Base-by-base conservation (phyloP, 2,329 filamentous ascomycete genomes). In the Paraconiothyrium brasiliense region DNA sequence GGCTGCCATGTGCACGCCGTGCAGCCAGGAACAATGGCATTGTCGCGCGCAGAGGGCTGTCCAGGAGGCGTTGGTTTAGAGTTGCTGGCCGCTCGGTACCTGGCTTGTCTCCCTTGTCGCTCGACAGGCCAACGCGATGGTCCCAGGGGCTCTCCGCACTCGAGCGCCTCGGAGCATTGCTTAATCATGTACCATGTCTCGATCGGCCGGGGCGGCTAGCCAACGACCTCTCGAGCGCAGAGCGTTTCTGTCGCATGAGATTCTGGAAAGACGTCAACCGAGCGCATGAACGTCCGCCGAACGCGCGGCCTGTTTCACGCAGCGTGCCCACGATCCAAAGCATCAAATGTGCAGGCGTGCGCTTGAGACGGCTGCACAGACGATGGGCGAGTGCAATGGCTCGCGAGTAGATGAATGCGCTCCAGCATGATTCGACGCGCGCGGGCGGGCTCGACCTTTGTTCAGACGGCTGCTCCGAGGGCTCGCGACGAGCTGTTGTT, bases 81-180 rank as follows among this genome's bases (percentile, higher is more conserved):
- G 75, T 77, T 76, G 62, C 63, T 68, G 57, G 64, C 71, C 51
- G 67, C 65, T 74, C 73, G 73, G 72, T 76, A 72, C 73, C 73
- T 76, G 72, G 70, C 60, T 67, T 70, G 66, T 76, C 67, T 70
- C 74, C 75, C 75, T 75, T 69, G 74, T 76, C 72, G 65, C 64
- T 67, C 71, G 70, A 67, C 67, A 72, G 71, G 71, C 69, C 71
- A 73, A 70, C 70, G 57, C 61, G 66, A 69, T 74, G 74, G 67
- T 71, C 64, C 70, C 74, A 75, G 74, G 75, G 74, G 67, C 70
- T 76, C 76, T 78, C 76, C 76, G 69, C 75, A 76, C 62, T 69
- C 70, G 68, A 66, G 73, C 73, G 72, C 69, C 67, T 74, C 73
- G 73, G 75, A 76, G 74, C 65, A 71, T 76, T 76, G 72, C 72